These are phyloP conservation scores for Hymenoscyphus linearis DNA, from an alignment of 2,329 filamentous ascomycete species.

Conservation along the genomic window DNA sequence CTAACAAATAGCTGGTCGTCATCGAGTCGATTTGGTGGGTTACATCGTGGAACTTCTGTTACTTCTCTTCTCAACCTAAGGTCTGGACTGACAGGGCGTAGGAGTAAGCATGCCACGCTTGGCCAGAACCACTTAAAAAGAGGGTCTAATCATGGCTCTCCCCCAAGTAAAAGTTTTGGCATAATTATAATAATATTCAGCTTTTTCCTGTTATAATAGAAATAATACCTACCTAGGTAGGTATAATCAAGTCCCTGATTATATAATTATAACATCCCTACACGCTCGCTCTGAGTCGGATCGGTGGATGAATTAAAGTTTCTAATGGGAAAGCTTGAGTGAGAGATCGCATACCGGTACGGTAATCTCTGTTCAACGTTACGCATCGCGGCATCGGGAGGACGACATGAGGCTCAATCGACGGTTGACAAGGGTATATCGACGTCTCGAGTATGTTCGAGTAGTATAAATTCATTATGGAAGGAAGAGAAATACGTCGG, in stretches of 20 bases:
- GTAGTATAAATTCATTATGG: background rate
- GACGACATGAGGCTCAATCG: background rate
- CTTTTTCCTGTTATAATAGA: too few relatives aligned
- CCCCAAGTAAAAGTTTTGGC: too few relatives aligned
- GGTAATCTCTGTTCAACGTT: background rate
- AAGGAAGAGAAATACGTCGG: background rate
- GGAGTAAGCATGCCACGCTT: background rate
- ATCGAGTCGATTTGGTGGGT: background rate
- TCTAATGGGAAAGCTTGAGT: background rate
- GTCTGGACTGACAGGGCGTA: background rate
- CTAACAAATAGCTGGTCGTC: background rate
- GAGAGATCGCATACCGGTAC: background rate
- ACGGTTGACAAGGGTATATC: background rate
- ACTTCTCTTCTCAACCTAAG: background rate
- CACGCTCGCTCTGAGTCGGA: too few relatives aligned
- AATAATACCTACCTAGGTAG: too few relatives aligned
- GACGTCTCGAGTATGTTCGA: background rate
- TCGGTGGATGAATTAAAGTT: background rate
- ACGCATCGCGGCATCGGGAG: too few relatives aligned
- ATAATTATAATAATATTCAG: too few relatives aligned
- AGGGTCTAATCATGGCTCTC: too few relatives aligned
- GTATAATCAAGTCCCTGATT: too few relatives aligned
- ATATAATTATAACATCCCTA: too few relatives aligned
- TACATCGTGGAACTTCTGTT: background rate
- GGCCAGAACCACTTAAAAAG: too few relatives aligned